Conservation (phyloP, 192 early-diverging fungal species). For the Diversispora epigaea region DNA sequence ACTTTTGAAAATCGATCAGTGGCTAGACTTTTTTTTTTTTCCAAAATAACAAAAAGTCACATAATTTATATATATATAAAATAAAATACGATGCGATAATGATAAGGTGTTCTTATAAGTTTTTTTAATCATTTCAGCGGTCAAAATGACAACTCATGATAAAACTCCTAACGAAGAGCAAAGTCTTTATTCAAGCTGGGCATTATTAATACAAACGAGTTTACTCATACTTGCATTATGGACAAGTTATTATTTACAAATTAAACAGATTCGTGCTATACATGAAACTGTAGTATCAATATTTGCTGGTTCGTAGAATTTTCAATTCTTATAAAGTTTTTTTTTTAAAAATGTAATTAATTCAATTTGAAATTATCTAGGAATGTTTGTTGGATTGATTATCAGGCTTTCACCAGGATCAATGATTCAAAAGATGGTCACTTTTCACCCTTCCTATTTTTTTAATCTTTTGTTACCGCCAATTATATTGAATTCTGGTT, state of each 20-base stretch:
- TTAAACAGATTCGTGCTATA: conserved; percentile 80
- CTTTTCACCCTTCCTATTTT: conserved; percentile 89
- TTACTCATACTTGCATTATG: conserved; percentile 83
- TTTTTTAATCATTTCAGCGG: no score
- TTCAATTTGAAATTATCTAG: conserved; percentile 30
- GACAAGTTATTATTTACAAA: conserved; percentile 87
- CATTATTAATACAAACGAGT: conserved; percentile 81
- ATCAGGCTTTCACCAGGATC: conserved; percentile 57
- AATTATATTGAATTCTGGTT: conserved; percentile 96
- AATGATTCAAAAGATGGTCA: conserved; percentile 76
- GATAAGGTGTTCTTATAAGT: no score
- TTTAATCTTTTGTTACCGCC: conserved; percentile 97
- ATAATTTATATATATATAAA: no score
- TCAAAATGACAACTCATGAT: no score
- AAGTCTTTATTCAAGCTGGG: conserved; percentile 76
- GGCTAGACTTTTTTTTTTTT: no score
- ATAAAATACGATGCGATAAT: no score
- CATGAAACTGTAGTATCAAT: conserved; percentile 97
- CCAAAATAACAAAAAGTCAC: no score
- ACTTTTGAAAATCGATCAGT: no score
- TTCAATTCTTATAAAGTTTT: neutral
- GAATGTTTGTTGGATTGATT: conserved; percentile 68
- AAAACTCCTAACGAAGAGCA: conserved; percentile 49
- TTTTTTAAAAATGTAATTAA: neutral
- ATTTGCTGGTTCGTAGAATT: conserved; percentile 65